These are phyloP conservation scores for Plasmodium coatneyi DNA, from an alignment of 169 alveolate genomes.

Conservation along the genomic window DNA sequence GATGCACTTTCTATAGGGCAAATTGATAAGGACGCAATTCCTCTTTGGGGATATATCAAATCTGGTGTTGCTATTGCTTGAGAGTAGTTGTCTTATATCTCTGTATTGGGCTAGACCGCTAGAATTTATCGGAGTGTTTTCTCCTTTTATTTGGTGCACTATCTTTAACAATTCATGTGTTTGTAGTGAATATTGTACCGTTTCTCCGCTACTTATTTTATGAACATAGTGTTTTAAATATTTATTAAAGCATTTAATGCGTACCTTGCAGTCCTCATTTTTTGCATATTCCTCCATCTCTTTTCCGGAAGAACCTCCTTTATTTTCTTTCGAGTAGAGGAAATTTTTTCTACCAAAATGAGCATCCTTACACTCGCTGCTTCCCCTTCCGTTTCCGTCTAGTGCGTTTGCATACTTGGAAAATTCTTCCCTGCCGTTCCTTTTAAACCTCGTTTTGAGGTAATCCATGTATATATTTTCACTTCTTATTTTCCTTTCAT, in stretches of 20 bases:
- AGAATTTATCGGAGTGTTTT: constrained; percentile 53
- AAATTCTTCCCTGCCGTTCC: constrained; percentile 13
- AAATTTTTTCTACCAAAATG: constrained; percentile 17
- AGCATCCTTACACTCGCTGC: constrained; percentile 21
- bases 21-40: constrained; percentile 62
- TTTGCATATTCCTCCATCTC: constrained; percentile 27
- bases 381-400: constrained; percentile 21
- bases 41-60: constrained; percentile 75
- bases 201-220: constrained; percentile 70
- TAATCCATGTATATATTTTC: constrained; percentile 37
- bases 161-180: constrained; percentile 70
- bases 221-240: constrained; percentile 73
- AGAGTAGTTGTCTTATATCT: constrained; percentile 71
- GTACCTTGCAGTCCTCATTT: constrained; percentile 31
- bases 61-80: constrained; percentile 52
- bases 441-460: constrained; percentile 49
- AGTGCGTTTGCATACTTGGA: constrained; percentile 10
- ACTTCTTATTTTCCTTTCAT: constrained; percentile 24
- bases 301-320: neutral
- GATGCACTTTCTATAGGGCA: constrained; percentile 72
- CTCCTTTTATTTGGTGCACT: constrained; percentile 71
- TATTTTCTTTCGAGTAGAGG: constrained; percentile 14
- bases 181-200: constrained; percentile 38
- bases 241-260: constrained; percentile 72
- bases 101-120: constrained; percentile 76